Conservation (phyloP, 176 grass and related monocot genomes). For the Aegilops speltoides region DNA sequence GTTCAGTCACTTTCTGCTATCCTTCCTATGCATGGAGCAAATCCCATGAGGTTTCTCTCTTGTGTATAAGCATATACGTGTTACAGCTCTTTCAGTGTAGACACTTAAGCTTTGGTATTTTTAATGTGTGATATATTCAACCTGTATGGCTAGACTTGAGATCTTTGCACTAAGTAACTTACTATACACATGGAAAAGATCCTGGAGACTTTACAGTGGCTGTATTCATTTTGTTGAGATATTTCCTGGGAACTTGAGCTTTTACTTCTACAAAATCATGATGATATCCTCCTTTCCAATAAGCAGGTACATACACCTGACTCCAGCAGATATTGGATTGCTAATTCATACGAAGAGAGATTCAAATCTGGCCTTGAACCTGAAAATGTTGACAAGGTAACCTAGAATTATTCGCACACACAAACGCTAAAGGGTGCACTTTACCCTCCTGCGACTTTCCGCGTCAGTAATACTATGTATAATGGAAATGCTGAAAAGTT, state of each 20-base stretch:
- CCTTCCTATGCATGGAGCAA: neutral
- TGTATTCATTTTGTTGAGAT: neutral
- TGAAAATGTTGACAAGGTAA: constrained; percentile 99
- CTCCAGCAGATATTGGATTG: constrained; percentile 97
- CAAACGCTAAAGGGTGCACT: neutral
- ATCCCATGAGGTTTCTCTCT: neutral
- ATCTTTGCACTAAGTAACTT: neutral
- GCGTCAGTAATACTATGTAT: neutral
- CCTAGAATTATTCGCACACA: neutral
- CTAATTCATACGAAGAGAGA: constrained; percentile 76
- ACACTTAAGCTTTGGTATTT: neutral
- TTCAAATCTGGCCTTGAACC: constrained; percentile 79
- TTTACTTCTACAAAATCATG: neutral
- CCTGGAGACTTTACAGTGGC: neutral
- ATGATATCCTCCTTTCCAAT: constrained; percentile 1
- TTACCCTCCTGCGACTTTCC: neutral
- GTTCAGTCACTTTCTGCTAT: neutral
- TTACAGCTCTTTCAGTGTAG: neutral
- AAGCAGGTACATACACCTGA: constrained; percentile 94
- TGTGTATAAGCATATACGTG: constrained; percentile 3
- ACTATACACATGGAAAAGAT: neutral
- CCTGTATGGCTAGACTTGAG: neutral
- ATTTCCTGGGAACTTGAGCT: neutral
- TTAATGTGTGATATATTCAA: neutral
- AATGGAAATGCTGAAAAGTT: constrained; percentile 15